Evolutionary conservation across 2,329 filamentous ascomycete genomes (phyloP), one percentile per base, ranked within the genome.

Genomic region (Ceratocystis papillata): DNA sequence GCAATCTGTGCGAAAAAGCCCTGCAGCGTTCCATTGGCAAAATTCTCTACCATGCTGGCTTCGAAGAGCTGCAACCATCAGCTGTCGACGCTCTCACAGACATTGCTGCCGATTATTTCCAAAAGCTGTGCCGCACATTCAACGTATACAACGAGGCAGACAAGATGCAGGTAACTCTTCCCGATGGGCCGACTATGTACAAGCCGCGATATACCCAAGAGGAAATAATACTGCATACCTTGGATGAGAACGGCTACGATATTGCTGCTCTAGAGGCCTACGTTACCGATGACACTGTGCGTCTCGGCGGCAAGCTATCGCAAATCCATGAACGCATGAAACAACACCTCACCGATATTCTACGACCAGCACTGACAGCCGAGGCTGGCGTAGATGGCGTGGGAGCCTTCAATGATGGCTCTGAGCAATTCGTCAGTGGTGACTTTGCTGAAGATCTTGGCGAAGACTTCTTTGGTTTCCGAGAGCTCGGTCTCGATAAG

Each of bases 401-500:
- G 3, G 89, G 88, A 66, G 89, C 91, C 5, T 99, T 99, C 80
- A 90, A 95, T 69, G 94, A 99, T 72, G 93, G 92, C 70, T 96
- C 91, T 75, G 94, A 99, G 70, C 94, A 97, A 73, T 99, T 97
- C 71, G 87, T 96, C 61, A 90, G 89, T 59, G 94, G 94, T 69
- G 94, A 99, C 75, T 99, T 99, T 74, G 94, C 94, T 0, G 94
- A 96, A 74, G 94, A 99, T 71, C 88, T 99, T 12, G 93, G 92
- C 68, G 94, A 99, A 78, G 94, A 99, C 77, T 99, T 96, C 82
- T 99, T 99, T 73, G 94, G 94, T 33, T 97, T 99, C 83, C 92
- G 91, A 73, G 92, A 96, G 68, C 83, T 99, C 59, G 94, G 94
- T 55, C 82, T 99, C 67, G 91, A 96, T 72, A 87, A 86, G 71